Percentiles rank a stretch among this genome's conserved stretches.
These are phyloP conservation scores for Thinopyrum elongatum DNA, from an alignment of 176 grass and related monocot species.

Conservation along the genomic window DNA sequence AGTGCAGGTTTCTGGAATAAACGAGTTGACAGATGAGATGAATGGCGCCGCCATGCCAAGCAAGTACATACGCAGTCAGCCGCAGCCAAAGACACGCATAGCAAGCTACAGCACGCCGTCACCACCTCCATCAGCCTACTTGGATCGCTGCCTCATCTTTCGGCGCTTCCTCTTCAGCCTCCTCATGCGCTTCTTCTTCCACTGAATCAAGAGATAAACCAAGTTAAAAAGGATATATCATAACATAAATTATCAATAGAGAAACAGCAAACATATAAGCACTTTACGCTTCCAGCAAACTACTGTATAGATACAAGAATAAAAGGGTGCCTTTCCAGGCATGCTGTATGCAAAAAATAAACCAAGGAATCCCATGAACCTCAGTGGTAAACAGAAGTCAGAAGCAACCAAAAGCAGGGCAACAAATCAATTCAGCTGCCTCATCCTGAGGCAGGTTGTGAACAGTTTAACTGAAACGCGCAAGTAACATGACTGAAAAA, in stretches of 20 bases:
- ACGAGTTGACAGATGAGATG: conserved; percentile 5
- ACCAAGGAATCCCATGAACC: too few relatives aligned
- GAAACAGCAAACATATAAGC: background rate
- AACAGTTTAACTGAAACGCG: background rate
- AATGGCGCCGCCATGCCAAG: background rate
- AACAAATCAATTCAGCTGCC: background rate
- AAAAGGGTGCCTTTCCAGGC: background rate
- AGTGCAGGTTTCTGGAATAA: conserved; percentile 34
- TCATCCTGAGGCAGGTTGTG: background rate
- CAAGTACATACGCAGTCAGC: background rate
- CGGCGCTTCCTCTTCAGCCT: conserved; percentile 98
- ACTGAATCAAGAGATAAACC: conserved; percentile 38
- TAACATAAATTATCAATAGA: background rate
- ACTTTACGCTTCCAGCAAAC: background rate
- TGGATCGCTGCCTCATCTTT: conserved; percentile 98
- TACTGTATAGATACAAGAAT: background rate
- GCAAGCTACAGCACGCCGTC: background rate
- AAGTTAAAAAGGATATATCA: background rate
- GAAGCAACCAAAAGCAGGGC: background rate
- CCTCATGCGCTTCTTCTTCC: conserved; percentile 99
- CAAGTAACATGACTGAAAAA: background rate
- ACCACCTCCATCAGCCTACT: conserved; percentile 45
- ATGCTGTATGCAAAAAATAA: background rate
- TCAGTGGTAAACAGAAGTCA: background rate
- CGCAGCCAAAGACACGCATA: background rate